Percentiles rank a stretch among this genome's conserved stretches.
These are phyloP conservation scores for Capronia epimyces DNA, from an alignment of 2,329 filamentous ascomycete species.

Conservation along the genomic window DNA sequence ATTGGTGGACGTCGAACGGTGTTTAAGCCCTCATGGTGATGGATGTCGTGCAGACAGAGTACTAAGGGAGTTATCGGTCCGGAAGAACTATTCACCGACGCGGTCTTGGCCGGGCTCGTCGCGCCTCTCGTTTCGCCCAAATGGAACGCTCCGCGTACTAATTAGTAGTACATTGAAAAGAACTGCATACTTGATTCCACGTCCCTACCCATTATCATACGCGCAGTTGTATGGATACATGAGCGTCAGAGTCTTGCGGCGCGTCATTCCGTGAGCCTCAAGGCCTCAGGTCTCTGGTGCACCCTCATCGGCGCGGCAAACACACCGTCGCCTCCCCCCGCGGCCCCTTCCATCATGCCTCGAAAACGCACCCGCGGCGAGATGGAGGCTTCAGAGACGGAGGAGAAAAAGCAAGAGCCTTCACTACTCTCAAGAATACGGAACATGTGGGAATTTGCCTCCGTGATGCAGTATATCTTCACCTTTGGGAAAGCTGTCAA, in stretches of 20 bases:
- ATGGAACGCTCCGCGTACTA: background rate
- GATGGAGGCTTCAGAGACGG: constrained; percentile 48
- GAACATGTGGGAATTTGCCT: constrained; percentile 94
- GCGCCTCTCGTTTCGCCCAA: background rate
- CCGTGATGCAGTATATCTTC: constrained; percentile 86
- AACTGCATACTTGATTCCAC: background rate
- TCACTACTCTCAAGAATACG: constrained; percentile 62
- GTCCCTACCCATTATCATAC: background rate
- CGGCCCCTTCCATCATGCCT: constrained; percentile 32
- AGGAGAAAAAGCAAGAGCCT: constrained; percentile 38
- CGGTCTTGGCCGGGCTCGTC: constrained; percentile 1
- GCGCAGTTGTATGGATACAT: constrained; percentile 2
- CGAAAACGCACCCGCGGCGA: constrained; percentile 54
- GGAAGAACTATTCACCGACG: background rate
- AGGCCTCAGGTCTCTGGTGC: background rate
- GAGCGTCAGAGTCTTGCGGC: background rate
- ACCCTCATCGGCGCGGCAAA: background rate
- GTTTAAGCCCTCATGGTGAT: no score
- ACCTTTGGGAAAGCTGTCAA: constrained; percentile 86
- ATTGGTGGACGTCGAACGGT: no score
- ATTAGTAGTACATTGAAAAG: constrained; percentile 1
- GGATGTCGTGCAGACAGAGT: background rate
- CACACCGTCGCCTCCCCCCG: background rate
- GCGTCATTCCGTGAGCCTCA: background rate
- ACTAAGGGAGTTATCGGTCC: background rate